Conservation (phyloP, 331 rosid genomes). For the Phaseolus coccineus region DNA sequence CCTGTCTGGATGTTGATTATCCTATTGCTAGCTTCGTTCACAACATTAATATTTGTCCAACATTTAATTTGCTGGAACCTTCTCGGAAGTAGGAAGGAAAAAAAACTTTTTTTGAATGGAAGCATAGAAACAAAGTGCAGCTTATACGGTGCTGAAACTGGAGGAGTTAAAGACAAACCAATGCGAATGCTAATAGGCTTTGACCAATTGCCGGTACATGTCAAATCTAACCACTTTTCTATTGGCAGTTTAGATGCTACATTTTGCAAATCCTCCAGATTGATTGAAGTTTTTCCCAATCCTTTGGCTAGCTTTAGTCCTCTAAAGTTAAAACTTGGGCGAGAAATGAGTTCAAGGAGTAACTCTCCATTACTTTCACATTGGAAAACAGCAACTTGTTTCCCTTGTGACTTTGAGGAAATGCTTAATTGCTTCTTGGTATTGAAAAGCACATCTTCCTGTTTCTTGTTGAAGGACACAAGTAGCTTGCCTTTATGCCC, state of each 20-base stretch:
- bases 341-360: constrained; percentile 47
- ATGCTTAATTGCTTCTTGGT: constrained; percentile 36
- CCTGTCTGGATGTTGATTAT: constrained; percentile 46
- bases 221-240: constrained; percentile 54
- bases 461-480: constrained; percentile 50
- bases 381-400: constrained; percentile 49
- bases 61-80: constrained; percentile 22
- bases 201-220: constrained; percentile 14
- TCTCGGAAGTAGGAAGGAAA: constrained; percentile 33
- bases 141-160: constrained; percentile 49
- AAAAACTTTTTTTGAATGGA: constrained; percentile 29
- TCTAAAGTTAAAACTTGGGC: constrained; percentile 27
- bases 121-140: constrained; percentile 32
- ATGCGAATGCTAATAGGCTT: constrained; percentile 46
- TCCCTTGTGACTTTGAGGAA: constrained; percentile 44
- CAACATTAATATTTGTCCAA: constrained; percentile 35
- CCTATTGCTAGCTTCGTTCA: constrained; percentile 45
- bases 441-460: constrained; percentile 42
- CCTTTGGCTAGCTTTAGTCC: constrained; percentile 34
- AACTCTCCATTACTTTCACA: constrained; percentile 53
- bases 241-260: constrained; percentile 42
- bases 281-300: constrained; percentile 48
- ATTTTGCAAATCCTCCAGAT: constrained; percentile 43
- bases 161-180: constrained; percentile 54
- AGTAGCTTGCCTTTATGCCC: constrained; percentile 35